Percentiles rank a stretch among this genome's conserved stretches.
Evolutionary conservation across 257 asterid species (phyloP).

Genomic region (Solanum lycopersicoides): DNA sequence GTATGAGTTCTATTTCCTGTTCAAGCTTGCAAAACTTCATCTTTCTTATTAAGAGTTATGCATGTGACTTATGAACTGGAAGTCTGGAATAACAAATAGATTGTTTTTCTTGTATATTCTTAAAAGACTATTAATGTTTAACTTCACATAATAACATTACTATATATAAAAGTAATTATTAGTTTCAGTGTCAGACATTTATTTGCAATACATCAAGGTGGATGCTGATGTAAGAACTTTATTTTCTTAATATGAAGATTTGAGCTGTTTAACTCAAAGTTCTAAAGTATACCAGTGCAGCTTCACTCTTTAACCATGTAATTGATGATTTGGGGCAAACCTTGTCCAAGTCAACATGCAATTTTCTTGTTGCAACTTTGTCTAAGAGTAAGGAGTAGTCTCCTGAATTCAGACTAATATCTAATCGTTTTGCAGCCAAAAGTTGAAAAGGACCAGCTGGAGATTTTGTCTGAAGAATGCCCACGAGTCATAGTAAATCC

Average conservation of each 20-base stretch:
- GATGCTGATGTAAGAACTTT: background rate
- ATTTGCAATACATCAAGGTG: background rate
- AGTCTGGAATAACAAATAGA: background rate
- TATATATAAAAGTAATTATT: no score
- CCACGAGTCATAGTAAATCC: constrained; percentile 81
- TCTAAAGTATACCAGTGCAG: background rate
- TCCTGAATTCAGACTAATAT: background rate
- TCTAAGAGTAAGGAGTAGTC: background rate
- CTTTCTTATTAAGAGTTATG: background rate
- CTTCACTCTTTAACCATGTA: background rate
- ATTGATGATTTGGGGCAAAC: background rate
- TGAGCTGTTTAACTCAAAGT: background rate
- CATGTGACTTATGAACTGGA: background rate
- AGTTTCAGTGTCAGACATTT: background rate
- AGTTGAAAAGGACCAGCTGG: constrained; percentile 60
- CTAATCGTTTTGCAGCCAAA: constrained; percentile 44
- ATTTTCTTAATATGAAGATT: background rate
- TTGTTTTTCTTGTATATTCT: background rate
- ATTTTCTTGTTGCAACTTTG: background rate
- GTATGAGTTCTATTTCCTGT: constrained; percentile 24
- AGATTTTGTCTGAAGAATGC: constrained; percentile 53
- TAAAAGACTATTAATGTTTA: no score
- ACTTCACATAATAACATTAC: background rate
- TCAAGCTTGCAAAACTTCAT: background rate
- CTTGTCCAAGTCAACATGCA: background rate